Evolutionary conservation across 352 stramenopile genomes (phyloP).

Genomic region (Salisapilia sapeloensis): DNA sequence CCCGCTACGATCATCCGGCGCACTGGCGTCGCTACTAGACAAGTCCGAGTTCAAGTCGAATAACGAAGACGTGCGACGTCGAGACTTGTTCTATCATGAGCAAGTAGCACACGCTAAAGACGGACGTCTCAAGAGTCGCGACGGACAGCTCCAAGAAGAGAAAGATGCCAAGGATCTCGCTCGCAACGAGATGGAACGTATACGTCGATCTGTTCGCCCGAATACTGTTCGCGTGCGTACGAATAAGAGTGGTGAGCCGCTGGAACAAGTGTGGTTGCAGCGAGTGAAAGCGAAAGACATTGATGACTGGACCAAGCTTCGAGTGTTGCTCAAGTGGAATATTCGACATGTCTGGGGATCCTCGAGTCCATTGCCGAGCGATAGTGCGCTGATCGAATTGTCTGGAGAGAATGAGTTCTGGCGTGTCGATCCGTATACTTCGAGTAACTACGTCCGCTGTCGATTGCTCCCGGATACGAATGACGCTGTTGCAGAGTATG

Average conservation of each 20-base stretch:
- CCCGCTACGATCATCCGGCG: constrained; percentile 47
- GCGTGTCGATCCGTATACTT: constrained; percentile 73
- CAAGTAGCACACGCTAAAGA: constrained; percentile 68
- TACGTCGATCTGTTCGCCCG: constrained; percentile 36
- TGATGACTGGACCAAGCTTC: constrained; percentile 75
- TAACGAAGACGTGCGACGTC: constrained; percentile 56
- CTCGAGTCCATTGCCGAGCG: constrained; percentile 5
- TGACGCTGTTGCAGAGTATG: constrained; percentile 31
- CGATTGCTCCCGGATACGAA: constrained; percentile 66
- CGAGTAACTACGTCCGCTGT: constrained; percentile 74
- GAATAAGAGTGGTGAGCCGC: constrained; percentile 5
- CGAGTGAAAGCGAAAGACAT: constrained; percentile 74
- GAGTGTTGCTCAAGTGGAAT: constrained; percentile 59
- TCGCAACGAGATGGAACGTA: constrained; percentile 43
- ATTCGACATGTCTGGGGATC: constrained; percentile 58
- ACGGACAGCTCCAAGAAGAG: constrained; percentile 34
- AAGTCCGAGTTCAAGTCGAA: constrained; percentile 44
- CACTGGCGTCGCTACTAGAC: constrained; percentile 30
- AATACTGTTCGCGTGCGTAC: background rate
- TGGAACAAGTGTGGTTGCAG: constrained; percentile 56
- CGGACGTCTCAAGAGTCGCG: constrained; percentile 33
- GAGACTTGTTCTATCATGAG: constrained; percentile 72
- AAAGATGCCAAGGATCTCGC: constrained; percentile 43
- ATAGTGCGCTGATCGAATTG: constrained; percentile 13
- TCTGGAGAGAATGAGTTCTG: constrained; percentile 56